phyloP scores from a whole-genome alignment of 176 grass and related monocot species.

The Stipa capillata region DNA sequence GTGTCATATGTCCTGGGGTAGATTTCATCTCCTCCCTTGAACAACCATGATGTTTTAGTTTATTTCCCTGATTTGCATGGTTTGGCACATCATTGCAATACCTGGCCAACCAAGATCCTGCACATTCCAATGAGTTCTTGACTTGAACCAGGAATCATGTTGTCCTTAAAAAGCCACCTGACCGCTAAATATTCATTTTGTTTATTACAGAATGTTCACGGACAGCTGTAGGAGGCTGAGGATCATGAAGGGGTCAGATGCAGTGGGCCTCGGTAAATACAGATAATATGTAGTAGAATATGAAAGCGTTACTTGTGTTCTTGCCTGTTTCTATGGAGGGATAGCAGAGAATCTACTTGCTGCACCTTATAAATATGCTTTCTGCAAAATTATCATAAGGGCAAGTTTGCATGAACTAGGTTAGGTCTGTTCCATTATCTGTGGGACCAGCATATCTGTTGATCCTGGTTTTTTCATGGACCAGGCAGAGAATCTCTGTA shows the following conservation, averaged over 20 bases:
- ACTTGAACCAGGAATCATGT: constrained; percentile 8
- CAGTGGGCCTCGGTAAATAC: constrained; percentile 52
- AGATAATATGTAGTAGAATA: neutral
- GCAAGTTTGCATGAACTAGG: constrained; percentile 10
- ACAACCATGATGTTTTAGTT: neutral
- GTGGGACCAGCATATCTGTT: neutral
- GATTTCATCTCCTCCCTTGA: no score
- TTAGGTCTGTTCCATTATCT: neutral
- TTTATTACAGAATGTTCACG: constrained; percentile 39
- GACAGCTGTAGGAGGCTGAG: constrained; percentile 45
- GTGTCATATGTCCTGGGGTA: no score
- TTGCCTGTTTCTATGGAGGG: neutral
- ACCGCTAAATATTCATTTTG: constrained; percentile 1
- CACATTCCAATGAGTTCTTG: neutral
- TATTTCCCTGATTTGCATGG: neutral
- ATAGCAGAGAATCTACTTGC: constrained; percentile 20
- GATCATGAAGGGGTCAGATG: constrained; percentile 56
- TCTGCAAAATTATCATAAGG: neutral
- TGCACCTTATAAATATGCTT: no score
- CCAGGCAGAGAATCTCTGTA: neutral
- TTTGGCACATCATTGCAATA: neutral
- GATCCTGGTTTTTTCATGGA: neutral
- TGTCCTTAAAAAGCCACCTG: neutral
- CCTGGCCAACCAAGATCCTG: neutral
- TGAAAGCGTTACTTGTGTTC: neutral